Base-by-base conservation (phyloP, 2,329 filamentous ascomycete genomes). In the Penicillium sp. region DNA sequence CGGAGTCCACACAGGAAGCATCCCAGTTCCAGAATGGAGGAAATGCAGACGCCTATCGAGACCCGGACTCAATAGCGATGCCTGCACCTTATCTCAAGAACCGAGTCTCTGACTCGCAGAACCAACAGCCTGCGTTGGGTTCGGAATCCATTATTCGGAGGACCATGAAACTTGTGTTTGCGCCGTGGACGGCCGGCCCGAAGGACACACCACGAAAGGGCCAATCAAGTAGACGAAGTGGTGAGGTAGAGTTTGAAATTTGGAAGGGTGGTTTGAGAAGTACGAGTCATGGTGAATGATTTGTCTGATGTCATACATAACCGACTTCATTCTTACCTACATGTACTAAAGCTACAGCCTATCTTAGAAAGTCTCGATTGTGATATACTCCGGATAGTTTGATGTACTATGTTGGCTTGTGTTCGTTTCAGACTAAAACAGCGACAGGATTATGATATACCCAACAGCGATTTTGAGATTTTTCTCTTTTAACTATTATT, bases 131-230 rank as follows among this genome's bases (percentile, higher is more conserved):
- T 33, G 9, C 3, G 35, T n/a, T 19, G 4, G 54, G 58, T 23
- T 47, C 48, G 4, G 49, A 63, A 12, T 53, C 55, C 17, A 57
- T 59, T 41, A 71, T 89, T 86, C 83, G 83, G 62, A 81, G 93
- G 58, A 91, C 86, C 80, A 86, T 96, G 81, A 95, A 93, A 74
- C 84, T 97, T 9, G 93, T 96, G 1, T 97, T 96, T 78, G 89
- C 91, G 49, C 84, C 90, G 2, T 94, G 95, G 83, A 84, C 84
- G 4, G 75, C 78, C 2, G 82, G 81, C 2, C 79, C 79, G 60
- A 78, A 83, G 17, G 72, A 81, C n/a, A 52, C 78, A 81, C 12
- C 62, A 81, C 53, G 68, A 76, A 1, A 78, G 77, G 8, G 85
- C 84, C 27, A 41, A 46, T 4, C 13, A 45, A 27, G 29, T 10